Evolutionary conservation across 306 rosid genomes (phyloP).

Genomic region (Dicorynia guianensis): DNA sequence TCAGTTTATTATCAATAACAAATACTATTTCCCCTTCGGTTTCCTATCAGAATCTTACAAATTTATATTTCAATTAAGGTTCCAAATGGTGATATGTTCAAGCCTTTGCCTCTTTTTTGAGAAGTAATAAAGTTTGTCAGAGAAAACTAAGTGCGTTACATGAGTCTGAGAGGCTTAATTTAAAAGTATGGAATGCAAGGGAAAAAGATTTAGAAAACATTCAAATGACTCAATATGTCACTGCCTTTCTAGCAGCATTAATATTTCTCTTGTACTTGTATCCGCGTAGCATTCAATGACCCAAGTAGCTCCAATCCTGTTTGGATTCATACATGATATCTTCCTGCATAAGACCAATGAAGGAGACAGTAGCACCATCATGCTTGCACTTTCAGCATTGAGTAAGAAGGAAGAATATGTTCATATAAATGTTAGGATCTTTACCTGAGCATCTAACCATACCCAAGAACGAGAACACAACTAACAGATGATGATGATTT

Average conservation of each 20-base stretch:
- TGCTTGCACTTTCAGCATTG: not conserved
- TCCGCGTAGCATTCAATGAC: not conserved
- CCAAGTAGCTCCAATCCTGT: not conserved
- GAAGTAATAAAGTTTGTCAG: not conserved
- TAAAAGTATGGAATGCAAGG: not conserved
- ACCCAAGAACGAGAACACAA: not conserved
- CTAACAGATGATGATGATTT: not conserved
- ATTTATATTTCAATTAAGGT: not conserved
- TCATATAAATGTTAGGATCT: not conserved
- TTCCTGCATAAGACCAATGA: not conserved
- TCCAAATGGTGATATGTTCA: not conserved
- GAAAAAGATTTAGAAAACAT: not conserved
- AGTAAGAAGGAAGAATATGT: not conserved
- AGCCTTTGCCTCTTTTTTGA: not conserved
- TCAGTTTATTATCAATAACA: too few relatives aligned
- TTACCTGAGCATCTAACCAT: not conserved
- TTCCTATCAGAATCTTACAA: not conserved
- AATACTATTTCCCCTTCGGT: too few relatives aligned
- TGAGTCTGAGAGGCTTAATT: not conserved
- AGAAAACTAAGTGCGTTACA: not conserved
- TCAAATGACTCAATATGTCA: too few relatives aligned
- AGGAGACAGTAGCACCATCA: not conserved
- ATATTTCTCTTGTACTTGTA: not conserved
- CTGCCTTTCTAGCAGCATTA: not conserved
- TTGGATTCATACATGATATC: not conserved